phyloP scores from a whole-genome alignment of 306 rosid species.

The Glycine soja region DNA sequence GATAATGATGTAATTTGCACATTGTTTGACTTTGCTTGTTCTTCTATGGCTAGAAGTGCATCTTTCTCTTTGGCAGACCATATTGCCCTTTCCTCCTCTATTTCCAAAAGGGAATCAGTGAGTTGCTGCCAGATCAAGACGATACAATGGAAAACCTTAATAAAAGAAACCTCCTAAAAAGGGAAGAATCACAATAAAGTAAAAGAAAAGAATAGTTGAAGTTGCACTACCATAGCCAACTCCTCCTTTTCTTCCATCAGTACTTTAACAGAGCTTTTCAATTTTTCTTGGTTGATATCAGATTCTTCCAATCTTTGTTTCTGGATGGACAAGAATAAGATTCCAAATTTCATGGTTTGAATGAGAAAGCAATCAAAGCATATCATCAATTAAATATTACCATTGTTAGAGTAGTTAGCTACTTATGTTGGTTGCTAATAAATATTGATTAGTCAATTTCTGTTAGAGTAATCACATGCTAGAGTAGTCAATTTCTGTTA shows the following conservation, averaged over 20 bases:
- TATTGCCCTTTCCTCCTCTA: conserved; percentile 92
- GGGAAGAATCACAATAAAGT: conserved; percentile 33
- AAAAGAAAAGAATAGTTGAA: conserved; percentile 35
- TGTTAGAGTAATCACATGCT: too few species aligned
- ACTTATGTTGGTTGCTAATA: conserved; percentile 15
- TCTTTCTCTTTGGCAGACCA: conserved; percentile 85
- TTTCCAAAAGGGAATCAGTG: conserved; percentile 84
- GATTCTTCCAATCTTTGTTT: conserved; percentile 71
- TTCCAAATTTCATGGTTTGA: conserved; percentile 39
- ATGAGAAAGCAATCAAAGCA: conserved; percentile 23
- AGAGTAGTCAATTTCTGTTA: conserved; percentile 6
- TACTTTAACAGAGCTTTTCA: conserved; percentile 64
- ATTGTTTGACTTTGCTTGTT: conserved; percentile 60
- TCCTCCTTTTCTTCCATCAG: conserved; percentile 86
- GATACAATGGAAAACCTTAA: conserved; percentile 38
- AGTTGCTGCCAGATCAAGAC: conserved; percentile 71
- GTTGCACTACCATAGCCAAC: conserved; percentile 71
- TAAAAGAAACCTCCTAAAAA: conserved; percentile 20
- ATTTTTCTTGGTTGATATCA: conserved; percentile 57
- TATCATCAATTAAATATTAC: neutral
- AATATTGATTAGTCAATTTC: neutral
- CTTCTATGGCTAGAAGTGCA: conserved; percentile 72
- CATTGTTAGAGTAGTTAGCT: neutral
- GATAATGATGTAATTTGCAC: conserved; percentile 60
- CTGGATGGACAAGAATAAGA: conserved; percentile 57